Percentiles rank a stretch among this genome's conserved stretches.
phyloP scores from a whole-genome alignment of 208 protist species.

The Trypanosoma rangeli region DNA sequence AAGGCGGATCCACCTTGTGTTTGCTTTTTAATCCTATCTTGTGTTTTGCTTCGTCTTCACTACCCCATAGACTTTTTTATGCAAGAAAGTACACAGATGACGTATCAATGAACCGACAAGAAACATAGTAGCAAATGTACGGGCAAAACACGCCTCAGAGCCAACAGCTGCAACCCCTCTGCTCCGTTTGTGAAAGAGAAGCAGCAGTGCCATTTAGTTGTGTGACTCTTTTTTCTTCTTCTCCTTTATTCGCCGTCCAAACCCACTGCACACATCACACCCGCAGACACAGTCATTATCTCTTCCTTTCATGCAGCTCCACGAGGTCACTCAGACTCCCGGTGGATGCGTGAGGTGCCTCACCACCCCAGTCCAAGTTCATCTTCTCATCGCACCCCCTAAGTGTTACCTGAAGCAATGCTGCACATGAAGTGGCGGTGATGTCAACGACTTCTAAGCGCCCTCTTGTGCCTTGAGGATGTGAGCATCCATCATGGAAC shows the following conservation, averaged over 20 bases:
- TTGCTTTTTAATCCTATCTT: not conserved
- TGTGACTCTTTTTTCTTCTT: not conserved
- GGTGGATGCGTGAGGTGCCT: not conserved
- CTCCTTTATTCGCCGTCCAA: not conserved
- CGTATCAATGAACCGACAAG: not conserved
- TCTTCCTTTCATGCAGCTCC: not conserved
- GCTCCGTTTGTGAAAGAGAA: not conserved
- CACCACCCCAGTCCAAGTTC: conserved; percentile 16
- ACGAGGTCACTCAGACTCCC: conserved; percentile 8
- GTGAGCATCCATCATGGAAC: not conserved
- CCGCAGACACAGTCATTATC: not conserved
- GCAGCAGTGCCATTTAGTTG: not conserved
- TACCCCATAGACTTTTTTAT: conserved; percentile 2
- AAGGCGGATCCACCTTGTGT: not conserved
- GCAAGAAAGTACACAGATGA: conserved; percentile 20
- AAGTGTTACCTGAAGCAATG: conserved; percentile 7
- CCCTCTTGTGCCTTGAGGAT: not conserved
- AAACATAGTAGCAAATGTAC: not conserved
- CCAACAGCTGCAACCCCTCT: not conserved
- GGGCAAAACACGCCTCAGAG: not conserved
- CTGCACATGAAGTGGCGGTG: not conserved
- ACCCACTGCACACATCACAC: too few relatives aligned
- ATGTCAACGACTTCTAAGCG: not conserved
- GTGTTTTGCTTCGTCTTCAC: not conserved
- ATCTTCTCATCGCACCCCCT: conserved; percentile 29